These are phyloP conservation scores for Tricharina praecox DNA, from an alignment of 495 filamentous ascomycete genomes.

Conservation along the genomic window DNA sequence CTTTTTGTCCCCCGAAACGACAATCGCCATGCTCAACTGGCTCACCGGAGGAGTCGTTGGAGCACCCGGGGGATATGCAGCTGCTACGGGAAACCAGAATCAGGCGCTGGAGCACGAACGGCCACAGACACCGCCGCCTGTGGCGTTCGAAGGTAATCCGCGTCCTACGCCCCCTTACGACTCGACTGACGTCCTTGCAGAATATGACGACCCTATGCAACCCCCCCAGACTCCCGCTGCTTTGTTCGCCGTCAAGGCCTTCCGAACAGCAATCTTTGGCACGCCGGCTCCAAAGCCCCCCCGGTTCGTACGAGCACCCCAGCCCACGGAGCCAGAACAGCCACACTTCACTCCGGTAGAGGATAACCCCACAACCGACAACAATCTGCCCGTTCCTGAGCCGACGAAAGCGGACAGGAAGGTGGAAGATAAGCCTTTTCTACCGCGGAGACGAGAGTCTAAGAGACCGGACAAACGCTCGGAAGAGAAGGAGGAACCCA, in stretches of 20 bases:
- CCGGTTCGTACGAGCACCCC: conserved; percentile 8
- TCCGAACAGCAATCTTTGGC: conserved; percentile 82
- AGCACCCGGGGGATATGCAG: conserved; percentile 8
- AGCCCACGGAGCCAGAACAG: not conserved
- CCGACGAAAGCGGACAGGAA: conserved; percentile 17
- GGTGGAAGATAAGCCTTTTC: conserved; percentile 6
- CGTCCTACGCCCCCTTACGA: conserved; percentile 23
- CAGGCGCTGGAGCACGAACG: conserved; percentile 1
- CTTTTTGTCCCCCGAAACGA: not conserved
- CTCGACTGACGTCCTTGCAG: conserved; percentile 21
- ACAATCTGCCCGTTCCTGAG: too few species aligned
- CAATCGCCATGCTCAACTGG: conserved; percentile 29
- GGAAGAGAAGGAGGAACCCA: conserved; percentile 4
- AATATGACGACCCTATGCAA: conserved; percentile 24
- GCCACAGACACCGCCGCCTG: conserved; percentile 9
- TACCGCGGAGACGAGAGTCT: conserved; percentile 7
- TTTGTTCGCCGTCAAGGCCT: conserved; percentile 80
- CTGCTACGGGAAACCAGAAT: conserved; percentile 10
- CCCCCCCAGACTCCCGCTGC: conserved; percentile 81
- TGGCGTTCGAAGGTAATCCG: not conserved
- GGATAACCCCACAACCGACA: too few species aligned
- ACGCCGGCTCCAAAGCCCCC: conserved; percentile 39
- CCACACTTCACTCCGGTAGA: not conserved
- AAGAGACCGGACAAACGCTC: not conserved
- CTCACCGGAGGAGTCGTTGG: conserved; percentile 25